A percentile compares a stretch with the other conserved stretches of the same genome.
Evolutionary conservation across 768 basidiomycete genomes (phyloP).

Genomic region (Daedaleopsis nitida): DNA sequence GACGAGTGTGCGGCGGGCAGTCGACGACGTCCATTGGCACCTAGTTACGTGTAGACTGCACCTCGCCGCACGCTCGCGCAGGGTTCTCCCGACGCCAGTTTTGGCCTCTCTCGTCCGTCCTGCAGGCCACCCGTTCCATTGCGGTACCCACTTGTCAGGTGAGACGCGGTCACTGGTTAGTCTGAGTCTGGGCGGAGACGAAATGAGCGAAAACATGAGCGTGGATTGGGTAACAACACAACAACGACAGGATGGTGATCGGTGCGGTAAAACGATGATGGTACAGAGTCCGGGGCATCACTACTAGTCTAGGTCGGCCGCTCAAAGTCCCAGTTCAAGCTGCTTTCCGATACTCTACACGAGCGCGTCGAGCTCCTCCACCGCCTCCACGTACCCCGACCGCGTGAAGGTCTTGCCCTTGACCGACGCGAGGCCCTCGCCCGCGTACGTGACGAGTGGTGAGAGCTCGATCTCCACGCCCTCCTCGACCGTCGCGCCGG

Average conservation of each 20-base stretch:
- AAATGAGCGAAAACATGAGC: not conserved
- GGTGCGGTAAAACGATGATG: not conserved
- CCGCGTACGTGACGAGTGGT: conserved; percentile 86
- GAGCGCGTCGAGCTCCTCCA: conserved; percentile 75
- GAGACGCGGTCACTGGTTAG: no score
- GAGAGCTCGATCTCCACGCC: conserved; percentile 89
- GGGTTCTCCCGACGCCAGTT: not conserved
- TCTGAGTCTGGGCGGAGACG: no score
- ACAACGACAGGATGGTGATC: conserved; percentile 7
- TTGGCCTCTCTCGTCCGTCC: not conserved
- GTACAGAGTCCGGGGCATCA: conserved; percentile 17
- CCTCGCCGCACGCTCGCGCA: conserved; percentile 8
- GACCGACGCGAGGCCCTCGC: conserved; percentile 82
- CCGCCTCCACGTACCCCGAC: conserved; percentile 64
- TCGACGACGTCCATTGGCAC: no score
- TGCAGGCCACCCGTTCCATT: no score
- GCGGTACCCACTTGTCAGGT: no score
- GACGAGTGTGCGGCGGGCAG: conserved; percentile 12
- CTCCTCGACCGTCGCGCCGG: conserved; percentile 73
- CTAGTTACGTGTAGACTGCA: conserved; percentile 5
- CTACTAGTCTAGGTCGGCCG: not conserved
- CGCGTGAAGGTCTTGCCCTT: conserved; percentile 79
- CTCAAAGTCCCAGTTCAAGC: not conserved
- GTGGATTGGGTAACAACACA: conserved; percentile 14
- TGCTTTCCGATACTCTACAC: conserved; percentile 40